These are phyloP conservation scores for Sordariomycetes sp. DNA, from an alignment of 2,329 filamentous ascomycete species.

Conservation along the genomic window DNA sequence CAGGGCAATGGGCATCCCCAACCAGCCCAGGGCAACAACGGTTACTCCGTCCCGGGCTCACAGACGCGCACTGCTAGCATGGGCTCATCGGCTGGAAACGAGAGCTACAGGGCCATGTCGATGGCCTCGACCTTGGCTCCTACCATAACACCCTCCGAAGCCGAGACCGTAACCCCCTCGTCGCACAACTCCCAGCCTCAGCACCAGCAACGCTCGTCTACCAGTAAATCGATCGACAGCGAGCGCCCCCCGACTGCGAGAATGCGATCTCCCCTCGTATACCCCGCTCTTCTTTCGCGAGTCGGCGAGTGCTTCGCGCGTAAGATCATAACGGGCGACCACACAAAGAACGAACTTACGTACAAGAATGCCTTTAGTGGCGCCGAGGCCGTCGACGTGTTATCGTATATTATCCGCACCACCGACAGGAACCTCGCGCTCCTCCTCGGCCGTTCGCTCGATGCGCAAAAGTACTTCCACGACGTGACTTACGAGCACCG, in stretches of 20 bases:
- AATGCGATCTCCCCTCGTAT: slow-evolving; percentile 72
- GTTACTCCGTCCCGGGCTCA: slow-evolving; percentile 32
- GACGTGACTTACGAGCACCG: slow-evolving; percentile 97
- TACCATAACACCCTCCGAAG: slow-evolving; percentile 54
- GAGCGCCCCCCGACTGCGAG: slow-evolving; percentile 44
- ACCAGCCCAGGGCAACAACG: slow-evolving; percentile 13
- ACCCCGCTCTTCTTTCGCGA: slow-evolving; percentile 84
- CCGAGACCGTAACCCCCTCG: slow-evolving; percentile 27
- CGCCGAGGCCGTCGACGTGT: slow-evolving; percentile 86
- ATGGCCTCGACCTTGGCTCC: slow-evolving; percentile 77
- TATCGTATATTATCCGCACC: slow-evolving; percentile 93
- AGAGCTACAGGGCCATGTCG: slow-evolving; percentile 62
- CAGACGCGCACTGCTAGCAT: slow-evolving; percentile 50
- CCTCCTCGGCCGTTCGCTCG: slow-evolving; percentile 77
- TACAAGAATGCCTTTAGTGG: slow-evolving; percentile 98
- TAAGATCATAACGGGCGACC: slow-evolving; percentile 72
- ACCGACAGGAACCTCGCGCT: slow-evolving; percentile 90
- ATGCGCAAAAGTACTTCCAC: slow-evolving; percentile 98
- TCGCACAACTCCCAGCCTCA: neutral
- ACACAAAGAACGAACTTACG: slow-evolving; percentile 90
- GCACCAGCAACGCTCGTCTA: slow-evolving; percentile 39
- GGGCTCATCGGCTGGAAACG: slow-evolving; percentile 35
- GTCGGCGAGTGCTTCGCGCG: slow-evolving; percentile 89
- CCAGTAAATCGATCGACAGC: slow-evolving; percentile 38
- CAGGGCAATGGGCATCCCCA: slow-evolving; percentile 20